Conservation (phyloP, 176 grass and related monocot genomes). For the Oryza meridionalis region DNA sequence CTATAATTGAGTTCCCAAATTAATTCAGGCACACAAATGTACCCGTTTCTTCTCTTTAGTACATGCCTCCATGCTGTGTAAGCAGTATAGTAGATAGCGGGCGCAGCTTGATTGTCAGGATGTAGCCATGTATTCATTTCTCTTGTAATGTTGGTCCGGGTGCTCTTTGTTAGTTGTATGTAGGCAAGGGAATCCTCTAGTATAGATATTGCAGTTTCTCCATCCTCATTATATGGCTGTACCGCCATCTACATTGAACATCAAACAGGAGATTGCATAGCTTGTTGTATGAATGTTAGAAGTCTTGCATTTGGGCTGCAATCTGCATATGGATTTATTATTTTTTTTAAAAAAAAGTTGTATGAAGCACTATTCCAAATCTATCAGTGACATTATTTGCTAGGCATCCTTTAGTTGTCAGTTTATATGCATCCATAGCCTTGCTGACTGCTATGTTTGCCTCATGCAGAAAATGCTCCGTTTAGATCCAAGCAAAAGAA, state of each 20-base stretch:
- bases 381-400: neutral
- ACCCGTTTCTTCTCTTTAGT: neutral
- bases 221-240: neutral
- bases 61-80: neutral
- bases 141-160: neutral
- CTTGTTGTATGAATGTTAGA: neutral
- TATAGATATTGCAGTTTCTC: neutral
- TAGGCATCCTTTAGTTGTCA: neutral
- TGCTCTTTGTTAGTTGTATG: neutral
- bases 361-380: neutral
- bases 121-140: constrained; percentile 13
- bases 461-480: constrained; percentile 72
- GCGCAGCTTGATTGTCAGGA: neutral
- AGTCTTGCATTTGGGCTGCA: neutral
- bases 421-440: neutral
- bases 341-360: neutral
- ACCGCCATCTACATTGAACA: neutral
- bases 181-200: neutral
- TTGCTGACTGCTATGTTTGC: neutral
- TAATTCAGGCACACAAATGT: neutral
- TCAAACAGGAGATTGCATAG: neutral
- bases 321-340: neutral
- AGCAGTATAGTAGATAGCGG: neutral
- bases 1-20: neutral
- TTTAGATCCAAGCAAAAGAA: constrained; percentile 75